Evolutionary conservation across 257 asterid species (phyloP), one percentile per base, ranked within the genome.

Genomic region (Petunia secreta): DNA sequence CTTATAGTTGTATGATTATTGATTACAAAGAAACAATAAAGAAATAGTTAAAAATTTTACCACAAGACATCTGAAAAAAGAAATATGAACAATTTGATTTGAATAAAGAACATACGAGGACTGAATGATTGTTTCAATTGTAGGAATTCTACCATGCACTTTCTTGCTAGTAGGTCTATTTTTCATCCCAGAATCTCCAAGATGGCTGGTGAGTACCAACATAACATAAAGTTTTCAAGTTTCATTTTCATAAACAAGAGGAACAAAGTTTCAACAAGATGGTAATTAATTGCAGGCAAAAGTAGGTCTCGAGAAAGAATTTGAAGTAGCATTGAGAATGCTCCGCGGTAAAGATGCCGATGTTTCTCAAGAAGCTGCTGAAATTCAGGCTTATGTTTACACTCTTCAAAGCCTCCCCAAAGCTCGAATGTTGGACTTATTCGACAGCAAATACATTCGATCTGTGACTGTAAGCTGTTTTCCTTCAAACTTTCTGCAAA

Each of bases 141-240:
- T 66, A 93, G 98, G 98, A 52, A 62, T 93, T 77, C 62, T 95
- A 65, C 98, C 98, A 3, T 93, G 98, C 76, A 16, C 86, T 79
- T 16, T 95, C 50, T 85, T 90, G 78, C 86, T 95, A 15, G 86
- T 87, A 39, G 98, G 98, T 71, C 84, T 93, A 6, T 85, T 87
- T 80, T 91, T 91, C 84, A 87, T 93, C 85, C 98, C 98, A 0
- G 98, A 95, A 83, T 95, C 98, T 14, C 98, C 98, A 16, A 87
- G 98, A 86, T 93, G 98, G 98, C 97, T 95, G 94, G 98, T 94
- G 77, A 87, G 91, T 44, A 71, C 80, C 39, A 79, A 81, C 66
- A 25, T 58, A 4, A 48, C 2, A 36, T 39, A 9, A 60, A 78
- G 8, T 63, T 38, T 4, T 60, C 13, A 34, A 52, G 8, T 69